Conservation (phyloP, 495 filamentous ascomycete genomes). For the Trichoderma parareesei region DNA sequence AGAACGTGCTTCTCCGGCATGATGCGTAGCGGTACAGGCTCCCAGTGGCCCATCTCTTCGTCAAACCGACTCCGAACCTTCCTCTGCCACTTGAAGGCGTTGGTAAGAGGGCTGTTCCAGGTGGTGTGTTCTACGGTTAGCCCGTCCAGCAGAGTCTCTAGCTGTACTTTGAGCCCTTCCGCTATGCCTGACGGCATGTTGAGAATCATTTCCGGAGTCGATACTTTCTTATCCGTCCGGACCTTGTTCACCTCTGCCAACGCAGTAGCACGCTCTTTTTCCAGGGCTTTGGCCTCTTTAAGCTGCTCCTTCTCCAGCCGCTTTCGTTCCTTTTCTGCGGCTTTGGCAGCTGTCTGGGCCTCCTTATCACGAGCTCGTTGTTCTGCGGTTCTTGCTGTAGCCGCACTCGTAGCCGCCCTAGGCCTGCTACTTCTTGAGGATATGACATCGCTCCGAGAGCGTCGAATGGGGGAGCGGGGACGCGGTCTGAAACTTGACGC, state of each 20-base stretch:
- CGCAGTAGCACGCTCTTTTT: constrained; percentile 61
- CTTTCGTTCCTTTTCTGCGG: constrained; percentile 49
- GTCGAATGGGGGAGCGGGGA: constrained; percentile 14
- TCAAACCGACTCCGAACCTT: constrained; percentile 59
- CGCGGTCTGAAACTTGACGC: not conserved
- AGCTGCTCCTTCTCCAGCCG: constrained; percentile 41
- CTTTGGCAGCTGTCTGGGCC: constrained; percentile 33
- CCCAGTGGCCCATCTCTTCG: constrained; percentile 53
- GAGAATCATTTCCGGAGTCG: constrained; percentile 76
- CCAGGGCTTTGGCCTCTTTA: constrained; percentile 51
- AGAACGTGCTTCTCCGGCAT: constrained; percentile 59
- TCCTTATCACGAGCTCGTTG: constrained; percentile 29
- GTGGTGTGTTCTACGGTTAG: constrained; percentile 31
- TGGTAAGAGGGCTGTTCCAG: constrained; percentile 42
- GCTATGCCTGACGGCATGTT: constrained; percentile 56
- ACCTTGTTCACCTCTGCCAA: constrained; percentile 68
- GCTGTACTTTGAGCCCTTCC: constrained; percentile 44
- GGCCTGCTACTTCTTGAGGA: constrained; percentile 15
- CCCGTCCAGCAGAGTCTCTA: constrained; percentile 46
- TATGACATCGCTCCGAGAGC: constrained; percentile 15
- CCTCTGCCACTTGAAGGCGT: constrained; percentile 67
- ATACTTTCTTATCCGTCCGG: constrained; percentile 67
- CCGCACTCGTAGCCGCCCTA: constrained; percentile 10
- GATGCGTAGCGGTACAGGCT: constrained; percentile 53
- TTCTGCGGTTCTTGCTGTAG: constrained; percentile 22